Percentiles rank a stretch among this genome's conserved stretches.
These are phyloP conservation scores for Diaporthe batatas DNA, from an alignment of 2,329 filamentous ascomycete species.

Conservation along the genomic window DNA sequence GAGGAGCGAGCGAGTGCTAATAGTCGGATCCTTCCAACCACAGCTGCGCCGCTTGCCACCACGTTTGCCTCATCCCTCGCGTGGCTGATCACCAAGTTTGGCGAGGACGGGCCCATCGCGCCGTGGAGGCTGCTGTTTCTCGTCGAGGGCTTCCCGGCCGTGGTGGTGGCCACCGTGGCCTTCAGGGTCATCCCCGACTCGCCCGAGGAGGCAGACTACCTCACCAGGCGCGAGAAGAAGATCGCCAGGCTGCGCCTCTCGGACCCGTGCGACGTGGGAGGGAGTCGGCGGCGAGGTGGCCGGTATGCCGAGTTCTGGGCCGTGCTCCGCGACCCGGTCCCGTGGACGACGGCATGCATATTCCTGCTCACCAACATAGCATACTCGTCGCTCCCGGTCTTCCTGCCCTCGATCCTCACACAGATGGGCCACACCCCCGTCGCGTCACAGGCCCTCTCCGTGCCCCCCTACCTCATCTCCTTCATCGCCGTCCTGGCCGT, in stretches of 20 bases:
- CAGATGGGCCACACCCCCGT: slow-evolving; percentile 80
- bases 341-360: slow-evolving; percentile 83
- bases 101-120: slow-evolving; percentile 75
- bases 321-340: slow-evolving; percentile 74
- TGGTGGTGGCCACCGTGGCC: slow-evolving; percentile 79
- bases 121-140: slow-evolving; percentile 90
- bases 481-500: slow-evolving; percentile 80
- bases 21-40: slow-evolving; percentile 50
- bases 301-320: slow-evolving; percentile 51
- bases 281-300: too few relatives aligned
- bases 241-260: slow-evolving; percentile 77
- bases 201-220: slow-evolving; percentile 74
- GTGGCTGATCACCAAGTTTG: slow-evolving; percentile 81
- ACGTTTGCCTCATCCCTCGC: slow-evolving; percentile 85
- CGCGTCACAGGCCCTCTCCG: slow-evolving; percentile 81
- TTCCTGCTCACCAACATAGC: slow-evolving; percentile 91
- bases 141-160: slow-evolving; percentile 86
- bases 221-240: slow-evolving; percentile 73
- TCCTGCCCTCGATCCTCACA: slow-evolving; percentile 83
- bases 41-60: slow-evolving; percentile 83
- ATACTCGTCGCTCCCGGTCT: slow-evolving; percentile 89
- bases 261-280: slow-evolving; percentile 39
- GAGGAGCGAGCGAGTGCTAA: too few relatives aligned
- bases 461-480: slow-evolving; percentile 83
- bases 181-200: slow-evolving; percentile 84